Base-by-base conservation (phyloP, 257 asterid genomes). In the Voacanga thouarsii region DNA sequence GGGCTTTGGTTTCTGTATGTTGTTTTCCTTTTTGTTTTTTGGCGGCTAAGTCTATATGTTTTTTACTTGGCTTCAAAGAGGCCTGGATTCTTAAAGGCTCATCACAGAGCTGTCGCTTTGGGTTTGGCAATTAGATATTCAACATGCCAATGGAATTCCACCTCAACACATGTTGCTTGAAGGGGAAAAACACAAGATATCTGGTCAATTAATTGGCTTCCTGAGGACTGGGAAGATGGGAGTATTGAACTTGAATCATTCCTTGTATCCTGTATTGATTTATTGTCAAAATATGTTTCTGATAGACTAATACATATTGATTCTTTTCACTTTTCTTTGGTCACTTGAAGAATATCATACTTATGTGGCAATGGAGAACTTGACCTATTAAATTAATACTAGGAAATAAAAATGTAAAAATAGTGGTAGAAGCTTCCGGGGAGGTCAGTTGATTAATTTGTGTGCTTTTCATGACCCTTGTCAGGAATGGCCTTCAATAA, bases 181-280 rank as follows among this genome's bases (percentile, higher is more conserved):
- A 28, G 26, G 63, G 69, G 67, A 57, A 43, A 41, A 53, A 37
- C 28, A 12, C 24, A 43, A 60, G 73, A 39, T 64, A 64, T 78
- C 33, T 57, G 72, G 39, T 26, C 53, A 28, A 57, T 7, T 61
- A 37, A 64, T 59, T 28, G 72, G 9, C 63, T 66, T 53, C 19
- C 49, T 56, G 74, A 28, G 30, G 4, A 60, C 60, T 72, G 57
- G 78, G 65, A 74, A 63, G 73, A 14, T 72, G 30, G 10, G 57
- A 41, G 37, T 26, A 18, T 68, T 70, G 74, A 71, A 60, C 60
- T 65, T 37, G 67, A 53, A 18, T 53, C 12, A 59, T 44, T 75
- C 69, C 74, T 60, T 63, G 79, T 77, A 82, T 65, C 75, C 64
- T 72, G 75, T 81, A 57, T 56, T 72, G 72, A 70, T 33, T 77